These are phyloP conservation scores for Penicillium freii DNA, from an alignment of 2,329 filamentous ascomycete species.

Conservation along the genomic window DNA sequence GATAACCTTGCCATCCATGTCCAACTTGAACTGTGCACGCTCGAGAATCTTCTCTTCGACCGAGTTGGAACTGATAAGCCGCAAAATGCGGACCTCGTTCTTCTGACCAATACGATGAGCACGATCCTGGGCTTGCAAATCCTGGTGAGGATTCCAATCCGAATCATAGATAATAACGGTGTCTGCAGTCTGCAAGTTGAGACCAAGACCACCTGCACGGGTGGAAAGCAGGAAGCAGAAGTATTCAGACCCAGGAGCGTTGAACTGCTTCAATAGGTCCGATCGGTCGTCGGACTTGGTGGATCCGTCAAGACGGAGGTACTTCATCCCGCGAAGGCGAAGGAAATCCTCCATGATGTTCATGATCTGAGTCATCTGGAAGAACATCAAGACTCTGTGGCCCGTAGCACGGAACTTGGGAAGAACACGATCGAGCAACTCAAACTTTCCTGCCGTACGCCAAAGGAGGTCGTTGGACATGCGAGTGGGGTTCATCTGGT, in stretches of 20 bases:
- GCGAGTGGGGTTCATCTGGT: slow-evolving; percentile 90
- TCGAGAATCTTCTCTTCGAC: slow-evolving; percentile 99
- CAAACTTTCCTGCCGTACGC: slow-evolving; percentile 96
- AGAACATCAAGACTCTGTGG: slow-evolving; percentile 98
- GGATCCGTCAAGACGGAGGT: slow-evolving; percentile 89
- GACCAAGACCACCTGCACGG: slow-evolving; percentile 92
- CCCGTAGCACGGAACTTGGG: slow-evolving; percentile 90
- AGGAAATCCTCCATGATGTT: slow-evolving; percentile 99
- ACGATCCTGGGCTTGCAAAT: slow-evolving; percentile 98
- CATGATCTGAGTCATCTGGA: slow-evolving; percentile 99
- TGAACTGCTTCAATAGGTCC: slow-evolving; percentile 84
- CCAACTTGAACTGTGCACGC: slow-evolving; percentile 93
- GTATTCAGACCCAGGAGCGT: slow-evolving; percentile 83
- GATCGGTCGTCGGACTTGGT: slow-evolving; percentile 98
- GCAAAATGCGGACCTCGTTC: slow-evolving; percentile 95
- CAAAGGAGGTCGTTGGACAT: slow-evolving; percentile 90
- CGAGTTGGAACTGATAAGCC: slow-evolving; percentile 93
- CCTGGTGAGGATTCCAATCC: slow-evolving; percentile 99
- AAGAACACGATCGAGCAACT: slow-evolving; percentile 84
- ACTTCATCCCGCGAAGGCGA: slow-evolving; percentile 76
- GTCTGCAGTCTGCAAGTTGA: slow-evolving; percentile 95
- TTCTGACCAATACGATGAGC: slow-evolving; percentile 99
- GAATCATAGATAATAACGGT: slow-evolving; percentile 99
- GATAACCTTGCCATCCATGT: slow-evolving; percentile 99
- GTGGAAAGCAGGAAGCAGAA: slow-evolving; percentile 99